Evolutionary conservation across 129 eudicot species (phyloP).

Genomic region (Deinandra increscens): DNA sequence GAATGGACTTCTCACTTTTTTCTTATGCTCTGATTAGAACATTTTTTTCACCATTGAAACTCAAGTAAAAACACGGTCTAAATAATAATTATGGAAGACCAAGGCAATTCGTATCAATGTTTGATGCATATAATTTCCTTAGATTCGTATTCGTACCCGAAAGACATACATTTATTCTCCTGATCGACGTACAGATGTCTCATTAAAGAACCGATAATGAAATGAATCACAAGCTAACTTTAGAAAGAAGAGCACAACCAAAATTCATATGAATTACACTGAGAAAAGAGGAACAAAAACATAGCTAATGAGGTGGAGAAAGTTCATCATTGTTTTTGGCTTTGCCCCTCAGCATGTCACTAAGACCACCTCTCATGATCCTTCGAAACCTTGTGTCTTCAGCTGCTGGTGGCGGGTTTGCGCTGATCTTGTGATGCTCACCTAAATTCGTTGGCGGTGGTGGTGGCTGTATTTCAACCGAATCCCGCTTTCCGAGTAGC

Average conservation of each 20-base stretch:
- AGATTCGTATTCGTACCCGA: not conserved
- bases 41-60: too few relatives aligned
- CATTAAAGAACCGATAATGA: not conserved
- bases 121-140: not conserved
- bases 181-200: not conserved
- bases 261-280: slow-evolving; percentile 15
- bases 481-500: slow-evolving; percentile 74
- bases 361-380: slow-evolving; percentile 87
- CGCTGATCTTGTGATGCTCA: slow-evolving; percentile 37
- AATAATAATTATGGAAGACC: too few relatives aligned
- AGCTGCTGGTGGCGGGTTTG: slow-evolving; percentile 36
- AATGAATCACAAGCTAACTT: slow-evolving; percentile 13
- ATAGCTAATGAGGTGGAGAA: slow-evolving; percentile 30
- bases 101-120: not conserved
- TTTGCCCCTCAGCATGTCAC: slow-evolving; percentile 86
- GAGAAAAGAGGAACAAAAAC: slow-evolving; percentile 7
- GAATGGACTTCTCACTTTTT: too few relatives aligned
- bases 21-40: too few relatives aligned
- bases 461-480: slow-evolving; percentile 27
- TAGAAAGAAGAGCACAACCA: slow-evolving; percentile 29
- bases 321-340: slow-evolving; percentile 50
- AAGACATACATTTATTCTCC: slow-evolving; percentile 17
- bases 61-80: too few relatives aligned
- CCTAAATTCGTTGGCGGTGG: slow-evolving; percentile 31
- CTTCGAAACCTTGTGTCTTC: slow-evolving; percentile 88